Evolutionary conservation across 768 basidiomycete species (phyloP).

Genomic region (Trametes cinnabarina): DNA sequence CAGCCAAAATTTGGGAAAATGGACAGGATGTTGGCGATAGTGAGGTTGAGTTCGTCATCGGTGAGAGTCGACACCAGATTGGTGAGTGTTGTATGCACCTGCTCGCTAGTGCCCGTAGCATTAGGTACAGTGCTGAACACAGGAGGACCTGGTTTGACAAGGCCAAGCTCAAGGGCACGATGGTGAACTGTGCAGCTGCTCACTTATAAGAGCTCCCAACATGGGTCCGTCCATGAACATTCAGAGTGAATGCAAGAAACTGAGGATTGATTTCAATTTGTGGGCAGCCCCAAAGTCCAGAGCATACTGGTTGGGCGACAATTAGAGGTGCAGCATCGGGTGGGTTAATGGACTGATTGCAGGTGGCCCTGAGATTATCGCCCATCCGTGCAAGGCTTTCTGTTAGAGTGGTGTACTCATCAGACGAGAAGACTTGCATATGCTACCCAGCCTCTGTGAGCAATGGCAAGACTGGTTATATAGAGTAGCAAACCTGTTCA

Average conservation of each 20-base stretch:
- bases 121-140: background rate
- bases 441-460: constrained; percentile 3
- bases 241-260: constrained; percentile 24
- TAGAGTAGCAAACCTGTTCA: background rate
- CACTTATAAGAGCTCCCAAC: constrained; percentile 1
- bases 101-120: background rate
- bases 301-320: background rate
- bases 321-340: background rate
- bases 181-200: constrained; percentile 20
- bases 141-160: constrained; percentile 20
- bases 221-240: constrained; percentile 22
- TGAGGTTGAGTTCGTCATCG: constrained; percentile 10
- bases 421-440: background rate
- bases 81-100: background rate
- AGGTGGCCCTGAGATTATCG: background rate
- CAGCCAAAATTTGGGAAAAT: constrained; percentile 23
- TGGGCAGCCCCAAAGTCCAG: constrained; percentile 27
- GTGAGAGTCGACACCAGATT: background rate
- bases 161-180: constrained; percentile 18
- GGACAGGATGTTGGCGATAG: constrained; percentile 9
- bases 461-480: background rate
- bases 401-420: background rate
- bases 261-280: constrained; percentile 28
- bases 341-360: background rate
- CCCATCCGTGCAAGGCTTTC: constrained; percentile 1